Evolutionary conservation across 2,329 filamentous ascomycete species (phyloP), one percentile per base, ranked within the genome.

Genomic region (Aureobasidium sp.): DNA sequence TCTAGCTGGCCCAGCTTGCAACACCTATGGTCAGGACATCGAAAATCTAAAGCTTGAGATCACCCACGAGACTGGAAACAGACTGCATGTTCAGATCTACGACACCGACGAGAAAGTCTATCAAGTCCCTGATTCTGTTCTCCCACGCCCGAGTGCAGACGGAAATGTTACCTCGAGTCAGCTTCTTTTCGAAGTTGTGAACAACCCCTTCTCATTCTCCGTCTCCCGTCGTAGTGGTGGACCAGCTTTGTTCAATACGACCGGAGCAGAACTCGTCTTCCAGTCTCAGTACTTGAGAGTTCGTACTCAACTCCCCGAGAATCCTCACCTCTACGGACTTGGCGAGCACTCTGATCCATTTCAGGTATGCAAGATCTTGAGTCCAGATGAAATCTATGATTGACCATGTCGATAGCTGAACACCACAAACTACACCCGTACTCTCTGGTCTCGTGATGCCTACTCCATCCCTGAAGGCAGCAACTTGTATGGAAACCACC

Each of bases 241-340:
- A 47, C 81, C 86, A 65, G 77, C 83, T 3, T 74, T 91, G 11
- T 90, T 91, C 70, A 86, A 92, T 68, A 89, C 88, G 0, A 84
- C 84, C 0, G 86, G 81, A 0, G 82, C 83, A 4, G 78, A 79
- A 9, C 76, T 94, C 12, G 78, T 94, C 47, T 94, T 91, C 68
- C 87, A 94, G 74, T 84, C 84, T 12, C 89, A 94, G 72, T 94
- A 91, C 68, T 74, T 94, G 27, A 84, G 86, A 22, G 78, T 93
- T 63, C 82, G 87, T 47, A 92, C 89, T 1, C 82, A 79, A 64
- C 78, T 94, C 12, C 89, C 90, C 0, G 73, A 82, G 0, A 78
- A 85, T 59, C 87, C 89, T 0, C 84, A 88, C 68, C 76, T 94
- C 6, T 94, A 94, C 70, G 90, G 90, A 0, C 79, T 93, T 1